phyloP scores from a whole-genome alignment of 257 asterid genomes.

The Ocimum tenuiflorum region DNA sequence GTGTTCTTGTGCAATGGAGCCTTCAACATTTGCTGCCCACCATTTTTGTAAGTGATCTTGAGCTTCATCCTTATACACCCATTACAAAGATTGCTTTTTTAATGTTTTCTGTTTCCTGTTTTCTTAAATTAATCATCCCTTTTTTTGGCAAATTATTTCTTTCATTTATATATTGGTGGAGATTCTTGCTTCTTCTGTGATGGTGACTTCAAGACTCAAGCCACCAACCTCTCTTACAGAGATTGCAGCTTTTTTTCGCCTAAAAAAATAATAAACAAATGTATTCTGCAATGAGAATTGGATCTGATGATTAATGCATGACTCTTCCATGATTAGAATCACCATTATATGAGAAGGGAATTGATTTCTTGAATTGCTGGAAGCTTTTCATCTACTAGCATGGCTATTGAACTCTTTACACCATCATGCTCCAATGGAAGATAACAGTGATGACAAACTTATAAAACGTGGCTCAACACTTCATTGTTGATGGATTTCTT shows the following conservation, averaged over 20 bases:
- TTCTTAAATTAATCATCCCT: not conserved
- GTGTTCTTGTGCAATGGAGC: slow-evolving; percentile 8
- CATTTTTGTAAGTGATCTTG: slow-evolving; percentile 22
- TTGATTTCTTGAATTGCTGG: not conserved
- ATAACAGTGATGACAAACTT: too few relatives aligned
- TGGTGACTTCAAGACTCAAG: slow-evolving; percentile 15
- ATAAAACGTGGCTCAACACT: slow-evolving; percentile 2
- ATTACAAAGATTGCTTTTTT: not conserved
- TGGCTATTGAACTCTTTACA: not conserved
- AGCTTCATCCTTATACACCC: not conserved
- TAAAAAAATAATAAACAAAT: not conserved
- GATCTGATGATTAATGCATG: slow-evolving; percentile 17
- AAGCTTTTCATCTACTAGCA: not conserved
- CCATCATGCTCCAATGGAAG: too few relatives aligned
- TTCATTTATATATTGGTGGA: not conserved
- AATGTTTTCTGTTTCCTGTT: not conserved
- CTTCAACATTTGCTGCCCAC: slow-evolving; percentile 13
- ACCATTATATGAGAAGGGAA: not conserved
- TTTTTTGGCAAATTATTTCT: not conserved
- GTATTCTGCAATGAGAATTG: slow-evolving; percentile 2
- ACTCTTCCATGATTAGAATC: not conserved
- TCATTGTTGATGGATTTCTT: slow-evolving; percentile 57
- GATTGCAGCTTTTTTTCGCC: not conserved
- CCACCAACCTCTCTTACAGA: too few relatives aligned
- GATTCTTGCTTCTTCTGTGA: not conserved